Percentiles rank a stretch among this genome's conserved stretches.
Evolutionary conservation across 208 protist genomes (phyloP).

Genomic region (Leishmania lainsoni): DNA sequence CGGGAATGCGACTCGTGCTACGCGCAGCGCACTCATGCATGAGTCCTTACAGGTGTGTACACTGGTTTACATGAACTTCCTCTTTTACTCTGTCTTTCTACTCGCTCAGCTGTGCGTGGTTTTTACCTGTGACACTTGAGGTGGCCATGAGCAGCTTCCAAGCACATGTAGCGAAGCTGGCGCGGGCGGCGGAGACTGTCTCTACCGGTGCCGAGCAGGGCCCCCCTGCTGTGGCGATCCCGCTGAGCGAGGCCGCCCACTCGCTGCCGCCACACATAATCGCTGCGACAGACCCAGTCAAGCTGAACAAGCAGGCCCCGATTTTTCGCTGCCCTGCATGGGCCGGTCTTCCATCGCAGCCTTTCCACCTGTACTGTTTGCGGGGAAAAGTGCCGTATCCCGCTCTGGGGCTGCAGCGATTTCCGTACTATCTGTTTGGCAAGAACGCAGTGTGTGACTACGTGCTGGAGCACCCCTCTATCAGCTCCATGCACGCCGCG

Average conservation of each 20-base stretch:
- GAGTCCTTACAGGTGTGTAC: neutral
- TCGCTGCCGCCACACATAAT: constrained; percentile 73
- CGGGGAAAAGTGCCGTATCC: constrained; percentile 53
- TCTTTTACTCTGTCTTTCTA: neutral
- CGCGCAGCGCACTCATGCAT: neutral
- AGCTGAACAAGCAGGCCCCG: constrained; percentile 76
- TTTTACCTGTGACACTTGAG: neutral
- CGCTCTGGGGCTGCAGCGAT: constrained; percentile 67
- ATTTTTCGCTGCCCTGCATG: constrained; percentile 84
- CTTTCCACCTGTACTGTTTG: constrained; percentile 76
- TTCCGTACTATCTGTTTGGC: constrained; percentile 91
- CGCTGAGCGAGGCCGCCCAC: constrained; percentile 55
- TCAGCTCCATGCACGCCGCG: constrained; percentile 84
- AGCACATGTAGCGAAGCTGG: constrained; percentile 20
- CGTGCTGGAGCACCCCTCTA: constrained; percentile 84
- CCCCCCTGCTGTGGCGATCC: constrained; percentile 1
- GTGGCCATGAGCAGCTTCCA: constrained; percentile 26
- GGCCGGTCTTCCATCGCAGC: constrained; percentile 61
- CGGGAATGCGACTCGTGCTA: neutral
- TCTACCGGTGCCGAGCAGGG: neutral
- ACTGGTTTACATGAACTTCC: neutral
- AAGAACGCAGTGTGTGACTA: constrained; percentile 82
- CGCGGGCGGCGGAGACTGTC: constrained; percentile 28
- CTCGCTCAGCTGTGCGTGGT: neutral
- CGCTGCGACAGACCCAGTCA: constrained; percentile 61